Base-by-base conservation (phyloP, 768 basidiomycete genomes). In the Tulasnella sp. region DNA sequence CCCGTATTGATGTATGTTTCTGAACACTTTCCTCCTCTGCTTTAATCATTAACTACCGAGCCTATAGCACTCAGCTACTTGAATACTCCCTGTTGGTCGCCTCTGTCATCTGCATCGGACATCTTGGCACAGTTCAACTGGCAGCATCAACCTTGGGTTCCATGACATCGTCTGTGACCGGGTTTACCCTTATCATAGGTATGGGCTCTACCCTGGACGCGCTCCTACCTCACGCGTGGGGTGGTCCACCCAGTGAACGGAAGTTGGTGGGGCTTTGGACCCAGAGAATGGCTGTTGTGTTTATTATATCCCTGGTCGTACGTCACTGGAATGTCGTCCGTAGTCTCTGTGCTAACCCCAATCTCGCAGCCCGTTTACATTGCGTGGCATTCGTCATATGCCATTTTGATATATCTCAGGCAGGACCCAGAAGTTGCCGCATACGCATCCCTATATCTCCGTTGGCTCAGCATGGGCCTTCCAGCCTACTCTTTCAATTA, bases 141-240 rank as follows among this genome's bases (percentile, higher is more conserved):
- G 94, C 94, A 2, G 90, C 88, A 0, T 80, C 84, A 23, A 83
- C 79, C 17, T 69, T 86, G 9, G 83, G 78, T 2, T 81, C 79
- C 9, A 84, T 86, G 82, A 84, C 83, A 0, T 81, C 80, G 67
- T 73, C 45, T 6, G 78, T 80, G 11, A 81, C 86, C 1, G 84
- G 79, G 1, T 84, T 84, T 63, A 85, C 82, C 61, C 82, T 94
- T 54, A 72, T 92, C 5, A 84, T 85, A 62, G 90, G 90, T 17
- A 79, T 94, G 54, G 73, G 80, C 6, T 86, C 84, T 48, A 82
- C 89, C 0, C 79, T 99, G 17, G 96, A 99, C 67, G 93, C 93
- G 0, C 77, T 99, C 64, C 79, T 97, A 7, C 94, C 96, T 0
- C 81, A 88, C 36, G 92, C 94, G 14, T 99, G 88, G 92, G 93